These are phyloP conservation scores for Eragrostis tef DNA, from an alignment of 202 grass and related monocot species.

Conservation along the genomic window DNA sequence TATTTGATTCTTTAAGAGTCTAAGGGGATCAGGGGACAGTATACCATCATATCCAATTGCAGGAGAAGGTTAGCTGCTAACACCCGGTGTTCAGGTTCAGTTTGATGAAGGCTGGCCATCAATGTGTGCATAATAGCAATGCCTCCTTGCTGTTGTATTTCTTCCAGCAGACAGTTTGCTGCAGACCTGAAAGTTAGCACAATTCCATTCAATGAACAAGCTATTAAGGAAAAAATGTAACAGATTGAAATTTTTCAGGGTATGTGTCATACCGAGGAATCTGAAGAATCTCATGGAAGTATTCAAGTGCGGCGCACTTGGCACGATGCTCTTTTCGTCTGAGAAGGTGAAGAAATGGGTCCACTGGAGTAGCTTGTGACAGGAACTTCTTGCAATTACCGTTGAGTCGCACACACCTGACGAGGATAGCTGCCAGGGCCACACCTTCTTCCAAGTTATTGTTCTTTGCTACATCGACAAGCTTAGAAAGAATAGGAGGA, in stretches of 20 bases:
- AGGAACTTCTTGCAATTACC: conserved; percentile 96
- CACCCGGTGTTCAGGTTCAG: conserved; percentile 70
- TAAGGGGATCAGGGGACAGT: conserved; percentile 25
- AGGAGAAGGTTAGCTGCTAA: conserved; percentile 91
- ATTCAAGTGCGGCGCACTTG: conserved; percentile 82
- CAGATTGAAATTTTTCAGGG: conserved; percentile 11
- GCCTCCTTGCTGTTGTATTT: conserved; percentile 72
- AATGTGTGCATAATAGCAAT: conserved; percentile 80
- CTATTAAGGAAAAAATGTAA: conserved; percentile 29
- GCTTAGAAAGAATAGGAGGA: conserved; percentile 74
- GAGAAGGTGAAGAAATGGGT: conserved; percentile 85
- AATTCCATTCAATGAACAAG: conserved; percentile 19
- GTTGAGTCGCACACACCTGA: conserved; percentile 79
- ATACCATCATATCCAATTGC: conserved; percentile 94
- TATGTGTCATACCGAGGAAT: conserved; percentile 70
- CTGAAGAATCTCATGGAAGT: conserved; percentile 96
- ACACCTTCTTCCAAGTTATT: conserved; percentile 87
- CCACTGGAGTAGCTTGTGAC: conserved; percentile 91
- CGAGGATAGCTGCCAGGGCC: conserved; percentile 83
- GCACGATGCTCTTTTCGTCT: conserved; percentile 70
- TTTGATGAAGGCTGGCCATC: conserved; percentile 77
- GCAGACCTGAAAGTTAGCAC: conserved; percentile 66
- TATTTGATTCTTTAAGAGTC: conserved; percentile 14
- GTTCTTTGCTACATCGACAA: conserved; percentile 79
- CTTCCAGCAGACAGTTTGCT: conserved; percentile 66